These are phyloP conservation scores for Tolypocladium ovalisporum DNA, from an alignment of 2,329 filamentous ascomycete genomes.

Conservation along the genomic window DNA sequence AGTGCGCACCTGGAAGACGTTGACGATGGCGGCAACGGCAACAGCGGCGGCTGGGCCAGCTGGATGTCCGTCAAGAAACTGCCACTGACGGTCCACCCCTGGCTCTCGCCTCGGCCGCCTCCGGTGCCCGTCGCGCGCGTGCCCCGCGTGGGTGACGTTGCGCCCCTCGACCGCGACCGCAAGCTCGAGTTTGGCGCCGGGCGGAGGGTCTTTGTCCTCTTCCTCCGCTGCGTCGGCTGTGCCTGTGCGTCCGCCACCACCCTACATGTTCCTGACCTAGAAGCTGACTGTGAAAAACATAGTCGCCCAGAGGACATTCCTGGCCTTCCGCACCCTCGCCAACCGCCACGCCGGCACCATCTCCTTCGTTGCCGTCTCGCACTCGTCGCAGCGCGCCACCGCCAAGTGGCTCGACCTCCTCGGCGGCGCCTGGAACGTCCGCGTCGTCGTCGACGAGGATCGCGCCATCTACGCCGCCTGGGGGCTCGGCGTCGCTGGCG, in stretches of 20 bases:
- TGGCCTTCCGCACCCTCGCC: constrained; percentile 42
- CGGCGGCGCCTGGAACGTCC: constrained; percentile 45
- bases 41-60: constrained; percentile 23
- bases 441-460: constrained; percentile 42
- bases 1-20: constrained; percentile 4
- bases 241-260: constrained; percentile 31
- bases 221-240: constrained; percentile 44
- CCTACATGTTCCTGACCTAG: neutral
- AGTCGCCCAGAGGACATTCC: constrained; percentile 47
- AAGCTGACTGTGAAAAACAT: constrained; percentile 11
- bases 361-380: constrained; percentile 47
- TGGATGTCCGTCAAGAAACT: constrained; percentile 41
- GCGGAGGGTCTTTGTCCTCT: constrained; percentile 35
- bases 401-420: constrained; percentile 45
- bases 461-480: constrained; percentile 47
- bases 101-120: constrained; percentile 39
- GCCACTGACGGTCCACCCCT: constrained; percentile 41
- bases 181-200: constrained; percentile 33
- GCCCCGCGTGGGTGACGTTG: constrained; percentile 36
- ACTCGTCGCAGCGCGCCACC: constrained; percentile 45
- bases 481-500: constrained; percentile 40
- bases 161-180: constrained; percentile 34
- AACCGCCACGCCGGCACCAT: constrained; percentile 37
- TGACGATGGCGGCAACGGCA: constrained; percentile 15
- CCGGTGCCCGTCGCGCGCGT: constrained; percentile 32